Evolutionary conservation across 2,329 filamentous ascomycete genomes (phyloP).

Genomic region (Alternaria novae-zelandiae): DNA sequence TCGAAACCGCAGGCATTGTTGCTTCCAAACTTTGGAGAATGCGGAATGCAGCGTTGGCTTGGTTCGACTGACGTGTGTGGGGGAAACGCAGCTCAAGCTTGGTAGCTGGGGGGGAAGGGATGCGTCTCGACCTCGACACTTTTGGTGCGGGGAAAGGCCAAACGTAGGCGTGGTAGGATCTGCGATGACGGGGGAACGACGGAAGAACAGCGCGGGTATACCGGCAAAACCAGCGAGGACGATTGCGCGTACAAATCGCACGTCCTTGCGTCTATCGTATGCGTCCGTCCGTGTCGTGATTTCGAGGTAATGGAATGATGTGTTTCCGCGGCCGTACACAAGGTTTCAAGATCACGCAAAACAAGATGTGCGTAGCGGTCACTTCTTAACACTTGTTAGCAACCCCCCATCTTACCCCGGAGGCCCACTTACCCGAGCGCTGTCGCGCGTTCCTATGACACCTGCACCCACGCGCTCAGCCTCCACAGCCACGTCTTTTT

Average conservation of each 20-base stretch:
- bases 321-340: background rate
- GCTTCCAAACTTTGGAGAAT: background rate
- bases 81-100: background rate
- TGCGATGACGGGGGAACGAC: background rate
- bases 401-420: background rate
- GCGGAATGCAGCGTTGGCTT: background rate
- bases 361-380: background rate
- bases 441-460: constrained; percentile 13
- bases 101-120: background rate
- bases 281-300: background rate
- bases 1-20: constrained; percentile 21
- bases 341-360: background rate
- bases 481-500: constrained; percentile 21
- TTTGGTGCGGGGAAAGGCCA: background rate
- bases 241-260: background rate
- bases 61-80: background rate
- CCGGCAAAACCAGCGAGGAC: background rate
- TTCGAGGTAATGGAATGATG: background rate
- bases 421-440: background rate
- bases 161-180: background rate
- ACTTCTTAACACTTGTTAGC: background rate
- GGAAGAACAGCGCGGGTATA: background rate
- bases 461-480: constrained; percentile 12
- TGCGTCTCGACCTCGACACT: background rate
- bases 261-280: background rate